A percentile compares a stretch with the other conserved stretches of the same genome.
Conservation (phyloP, 352 stramenopile genomes). For the Globisporangium solare region DNA sequence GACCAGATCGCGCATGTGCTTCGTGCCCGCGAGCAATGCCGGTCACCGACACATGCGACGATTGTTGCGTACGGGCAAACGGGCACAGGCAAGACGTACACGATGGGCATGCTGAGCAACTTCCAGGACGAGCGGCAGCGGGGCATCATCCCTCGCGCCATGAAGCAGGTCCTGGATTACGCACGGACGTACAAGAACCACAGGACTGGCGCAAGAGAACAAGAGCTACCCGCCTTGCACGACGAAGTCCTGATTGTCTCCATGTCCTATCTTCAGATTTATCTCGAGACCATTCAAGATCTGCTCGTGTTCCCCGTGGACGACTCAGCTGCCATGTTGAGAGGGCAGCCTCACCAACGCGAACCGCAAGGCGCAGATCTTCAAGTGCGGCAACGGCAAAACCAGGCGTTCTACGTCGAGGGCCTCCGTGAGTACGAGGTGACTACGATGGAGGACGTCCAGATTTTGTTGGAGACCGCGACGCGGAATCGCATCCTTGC, state of each 20-base stretch:
- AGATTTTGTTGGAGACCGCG: slow-evolving; percentile 38
- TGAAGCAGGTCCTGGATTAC: slow-evolving; percentile 46
- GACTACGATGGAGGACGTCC: slow-evolving; percentile 37
- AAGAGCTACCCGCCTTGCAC: neutral
- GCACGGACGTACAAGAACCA: slow-evolving; percentile 15
- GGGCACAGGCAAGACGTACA: slow-evolving; percentile 74
- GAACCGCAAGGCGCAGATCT: slow-evolving; percentile 21
- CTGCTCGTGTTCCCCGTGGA: slow-evolving; percentile 28
- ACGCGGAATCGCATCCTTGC: slow-evolving; percentile 48
- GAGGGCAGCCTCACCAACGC: neutral
- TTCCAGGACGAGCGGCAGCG: slow-evolving; percentile 24
- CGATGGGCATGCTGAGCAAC: slow-evolving; percentile 63
- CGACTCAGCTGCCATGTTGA: neutral
- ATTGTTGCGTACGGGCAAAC: slow-evolving; percentile 71
- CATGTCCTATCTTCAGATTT: slow-evolving; percentile 74
- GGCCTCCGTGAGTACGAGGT: slow-evolving; percentile 54
- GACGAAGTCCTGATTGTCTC: slow-evolving; percentile 17
- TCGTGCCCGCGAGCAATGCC: slow-evolving; percentile 14
- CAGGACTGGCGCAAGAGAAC: neutral
- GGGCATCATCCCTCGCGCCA: slow-evolving; percentile 60
- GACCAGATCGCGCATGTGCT: slow-evolving; percentile 42
- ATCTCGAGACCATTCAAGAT: slow-evolving; percentile 72
- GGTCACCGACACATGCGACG: slow-evolving; percentile 30
- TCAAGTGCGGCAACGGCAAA: slow-evolving; percentile 36
- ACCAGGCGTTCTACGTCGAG: slow-evolving; percentile 56